A percentile compares a stretch with the other conserved stretches of the same genome.
Conservation (phyloP, 2,329 filamentous ascomycete genomes). For the Harringtonia lauricola region DNA sequence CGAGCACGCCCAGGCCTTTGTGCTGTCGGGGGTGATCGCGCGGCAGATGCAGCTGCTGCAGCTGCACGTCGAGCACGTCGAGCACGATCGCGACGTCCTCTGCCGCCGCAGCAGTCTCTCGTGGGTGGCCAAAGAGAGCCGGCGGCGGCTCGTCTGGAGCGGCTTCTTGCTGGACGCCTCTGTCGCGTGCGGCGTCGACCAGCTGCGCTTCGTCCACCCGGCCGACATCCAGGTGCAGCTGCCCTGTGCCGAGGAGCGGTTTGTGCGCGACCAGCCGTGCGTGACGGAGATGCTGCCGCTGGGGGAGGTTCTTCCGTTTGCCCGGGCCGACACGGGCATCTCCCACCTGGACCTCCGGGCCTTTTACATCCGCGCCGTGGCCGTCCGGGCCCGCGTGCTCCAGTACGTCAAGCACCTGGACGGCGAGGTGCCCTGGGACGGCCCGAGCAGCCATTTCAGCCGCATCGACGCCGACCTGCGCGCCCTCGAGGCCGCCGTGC, state of each 20-base stretch:
- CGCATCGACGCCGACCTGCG: slow-evolving; percentile 5
- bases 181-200: slow-evolving; percentile 5
- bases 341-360: slow-evolving; percentile 6
- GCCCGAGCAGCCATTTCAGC: too few relatives aligned
- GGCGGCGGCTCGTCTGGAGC: slow-evolving; percentile 4
- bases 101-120: neutral
- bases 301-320: too few relatives aligned
- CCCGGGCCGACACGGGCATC: too few relatives aligned
- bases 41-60: slow-evolving; percentile 8
- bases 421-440: slow-evolving; percentile 7
- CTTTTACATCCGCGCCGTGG: slow-evolving; percentile 7
- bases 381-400: slow-evolving; percentile 3
- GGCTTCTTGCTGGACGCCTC: slow-evolving; percentile 2
- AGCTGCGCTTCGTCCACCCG: slow-evolving; percentile 4
- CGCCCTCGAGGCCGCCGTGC: slow-evolving; percentile 2
- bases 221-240: slow-evolving; percentile 2
- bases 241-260: slow-evolving; percentile 1
- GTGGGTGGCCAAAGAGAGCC: slow-evolving; percentile 3
- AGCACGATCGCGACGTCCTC: neutral
- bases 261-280: slow-evolving; percentile 22
- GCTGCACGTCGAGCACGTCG: slow-evolving; percentile 5
- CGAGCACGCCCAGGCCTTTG: slow-evolving; percentile 5
- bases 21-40: slow-evolving; percentile 5
- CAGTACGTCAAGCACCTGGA: slow-evolving; percentile 8
- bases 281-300: slow-evolving; percentile 35